phyloP scores from a whole-genome alignment of 73 alveolate species.

The Blepharisma stoltei region DNA sequence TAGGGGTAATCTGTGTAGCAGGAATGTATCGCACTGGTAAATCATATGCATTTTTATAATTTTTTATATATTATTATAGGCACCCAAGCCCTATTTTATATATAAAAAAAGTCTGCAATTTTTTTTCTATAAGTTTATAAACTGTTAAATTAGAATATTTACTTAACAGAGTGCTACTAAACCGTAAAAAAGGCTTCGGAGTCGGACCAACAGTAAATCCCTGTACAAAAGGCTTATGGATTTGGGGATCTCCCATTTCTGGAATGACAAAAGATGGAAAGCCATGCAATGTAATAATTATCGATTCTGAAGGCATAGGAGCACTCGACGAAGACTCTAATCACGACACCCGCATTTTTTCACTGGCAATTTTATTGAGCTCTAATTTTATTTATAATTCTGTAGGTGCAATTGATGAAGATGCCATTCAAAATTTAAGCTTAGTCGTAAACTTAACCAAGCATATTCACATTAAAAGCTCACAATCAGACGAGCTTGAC shows the following conservation, averaged over 20 bases:
- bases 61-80: too few relatives aligned
- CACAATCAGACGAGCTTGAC: background rate
- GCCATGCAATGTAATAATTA: constrained; percentile 47
- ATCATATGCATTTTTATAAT: too few relatives aligned
- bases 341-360: constrained; percentile 86
- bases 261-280: constrained; percentile 45
- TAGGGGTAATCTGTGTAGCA: constrained; percentile 96
- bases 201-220: constrained; percentile 73
- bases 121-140: too few relatives aligned
- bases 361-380: constrained; percentile 81
- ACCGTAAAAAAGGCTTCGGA: constrained; percentile 82
- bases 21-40: constrained; percentile 98
- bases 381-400: constrained; percentile 90
- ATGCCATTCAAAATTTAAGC: constrained; percentile 55
- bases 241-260: constrained; percentile 96
- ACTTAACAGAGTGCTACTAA: constrained; percentile 79
- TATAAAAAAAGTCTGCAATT: too few relatives aligned
- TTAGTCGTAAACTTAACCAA: constrained; percentile 89
- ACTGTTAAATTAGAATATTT: too few relatives aligned
- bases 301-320: constrained; percentile 97
- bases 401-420: constrained; percentile 96
- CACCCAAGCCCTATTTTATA: too few relatives aligned
- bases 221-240: constrained; percentile 99
- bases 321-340: constrained; percentile 86
- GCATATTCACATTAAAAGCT: constrained; percentile 71